Evolutionary conservation across 2,329 filamentous ascomycete species (phyloP).

Genomic region (Colletotrichum euphorbiae): DNA sequence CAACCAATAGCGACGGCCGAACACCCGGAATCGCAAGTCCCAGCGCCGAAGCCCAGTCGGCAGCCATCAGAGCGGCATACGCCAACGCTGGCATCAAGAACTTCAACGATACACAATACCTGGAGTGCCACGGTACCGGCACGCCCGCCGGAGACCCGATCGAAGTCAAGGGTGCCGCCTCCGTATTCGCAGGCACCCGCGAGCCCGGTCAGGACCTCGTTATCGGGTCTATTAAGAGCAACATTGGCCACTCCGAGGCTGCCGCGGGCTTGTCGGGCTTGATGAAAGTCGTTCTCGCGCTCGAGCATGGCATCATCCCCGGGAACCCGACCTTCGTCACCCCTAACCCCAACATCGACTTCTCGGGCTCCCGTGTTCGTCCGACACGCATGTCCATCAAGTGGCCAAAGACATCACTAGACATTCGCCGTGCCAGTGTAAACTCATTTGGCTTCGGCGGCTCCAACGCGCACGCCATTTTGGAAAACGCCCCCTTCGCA

Average conservation of each 20-base stretch:
- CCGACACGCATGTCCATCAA: neutral
- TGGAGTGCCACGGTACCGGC: slow-evolving; percentile 56
- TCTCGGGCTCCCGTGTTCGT: neutral
- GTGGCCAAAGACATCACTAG: neutral
- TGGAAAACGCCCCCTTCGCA: slow-evolving; percentile 20
- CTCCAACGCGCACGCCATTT: slow-evolving; percentile 48
- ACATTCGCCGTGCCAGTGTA: slow-evolving; percentile 44
- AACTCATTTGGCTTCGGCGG: slow-evolving; percentile 53
- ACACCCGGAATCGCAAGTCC: slow-evolving; percentile 52
- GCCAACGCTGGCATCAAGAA: slow-evolving; percentile 43
- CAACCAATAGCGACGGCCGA: slow-evolving; percentile 45
- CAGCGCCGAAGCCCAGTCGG: slow-evolving; percentile 46
- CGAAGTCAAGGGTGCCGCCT: slow-evolving; percentile 47
- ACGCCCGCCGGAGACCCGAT: slow-evolving; percentile 53
- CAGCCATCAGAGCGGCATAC: slow-evolving; percentile 47
- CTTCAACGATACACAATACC: slow-evolving; percentile 44
- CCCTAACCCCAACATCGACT: slow-evolving; percentile 45
- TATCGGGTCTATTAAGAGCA: slow-evolving; percentile 50
- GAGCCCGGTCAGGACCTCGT: slow-evolving; percentile 40
- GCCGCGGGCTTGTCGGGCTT: slow-evolving; percentile 46
- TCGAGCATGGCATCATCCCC: slow-evolving; percentile 46
- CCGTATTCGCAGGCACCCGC: slow-evolving; percentile 43
- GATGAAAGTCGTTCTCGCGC: slow-evolving; percentile 46
- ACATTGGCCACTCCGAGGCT: slow-evolving; percentile 48
- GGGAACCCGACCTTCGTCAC: slow-evolving; percentile 42